Base-by-base conservation (phyloP, 2,329 filamentous ascomycete species). In the Paecilomyces sp. region DNA sequence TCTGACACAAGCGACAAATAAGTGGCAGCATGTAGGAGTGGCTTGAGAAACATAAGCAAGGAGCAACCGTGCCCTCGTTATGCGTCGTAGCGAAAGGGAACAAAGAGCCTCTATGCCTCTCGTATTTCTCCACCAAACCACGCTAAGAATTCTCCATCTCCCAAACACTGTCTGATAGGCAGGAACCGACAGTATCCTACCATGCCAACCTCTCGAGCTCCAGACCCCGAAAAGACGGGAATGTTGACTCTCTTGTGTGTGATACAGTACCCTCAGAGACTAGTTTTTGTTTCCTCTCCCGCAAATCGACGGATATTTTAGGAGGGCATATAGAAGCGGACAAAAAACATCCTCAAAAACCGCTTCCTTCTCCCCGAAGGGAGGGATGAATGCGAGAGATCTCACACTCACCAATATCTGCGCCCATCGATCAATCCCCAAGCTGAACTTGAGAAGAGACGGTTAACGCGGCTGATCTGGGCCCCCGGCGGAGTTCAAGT, bases 311-410 rank as follows among this genome's bases (percentile, higher is more conserved):
- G 55, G 62, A 61, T 70, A 63, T 65, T 72, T 72, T 73, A 76
- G 84, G 85, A 87, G 86, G 88, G 88, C 86, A 76, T 80, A 70
- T 79, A 81, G 72, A 82, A 87, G 83, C 90, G 90, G 84, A 89
- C 90, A 96, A 97, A 96, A 85, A 77, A 92, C 91, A 88, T 95
- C 91, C 83, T 82, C 83, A 96, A 97, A 97, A 96, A 86, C 85
- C 91, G 90, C 85, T 84, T 82, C 76, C 74, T 70, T 79, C 78
- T 76, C 72, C 72, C 66, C 68, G 47, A 65, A 66, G 62, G 69
- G 71, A 73, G 71, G 71, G 67, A 64, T 66, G 67, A 56, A 67
- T 65, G 65, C 65, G 58, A 61, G 59, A 60, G 67, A 28, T 28
- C 62, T 58, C 66, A 65, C 64, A 60, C 65, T 66, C 68, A 66